Evolutionary conservation across 306 rosid species (phyloP), one percentile per base, ranked within the genome.

Genomic region (Trifolium dubium): DNA sequence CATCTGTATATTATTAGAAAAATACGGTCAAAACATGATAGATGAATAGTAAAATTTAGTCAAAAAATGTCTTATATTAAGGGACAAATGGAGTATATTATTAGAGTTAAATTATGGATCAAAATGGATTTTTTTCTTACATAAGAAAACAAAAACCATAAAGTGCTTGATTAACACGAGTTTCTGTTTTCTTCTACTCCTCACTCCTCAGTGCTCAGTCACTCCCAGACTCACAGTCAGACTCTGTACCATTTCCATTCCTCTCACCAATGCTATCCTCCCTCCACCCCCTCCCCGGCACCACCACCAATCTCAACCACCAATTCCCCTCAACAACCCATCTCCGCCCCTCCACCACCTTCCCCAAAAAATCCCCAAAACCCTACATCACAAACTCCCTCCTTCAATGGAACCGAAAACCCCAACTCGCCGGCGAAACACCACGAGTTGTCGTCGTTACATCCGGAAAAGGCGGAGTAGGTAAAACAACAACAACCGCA

Each of bases 381-480:
- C 70, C 70, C 74, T n/a, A 23, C 19, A 9, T 8, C 34, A 50
- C 65, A 3, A 81, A 71, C 39, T 77, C 97, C 10, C 79, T 85
- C 61, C 98, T 95, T 69, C 99, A 95, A 78, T 92, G 89, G 90
- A 95, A 90, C 67, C 84, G 99, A 54, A 95, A 95, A 69, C 99
- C 98, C 23, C 79, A 92, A n/a, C 75, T 95, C 64, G 62, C 99
- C 61, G 99, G 99, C 10, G 90, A 90, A 0, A 95, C 96, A 7
- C 99, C 99, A 0, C 97, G 99, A 30, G 90, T 92, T 12, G 86
- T 79, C n/a, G 99, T 95, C 63, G 88, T 95, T 50, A 94, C 96
- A 64, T 94, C 99, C 44, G 97, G 97, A 0, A 92, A 94, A 56
- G 99, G 97, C 14, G 96, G 99, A 64, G 99, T 94, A 0, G 97